phyloP scores from a whole-genome alignment of 2,329 filamentous ascomycete genomes.

The Clonostachys chloroleuca region DNA sequence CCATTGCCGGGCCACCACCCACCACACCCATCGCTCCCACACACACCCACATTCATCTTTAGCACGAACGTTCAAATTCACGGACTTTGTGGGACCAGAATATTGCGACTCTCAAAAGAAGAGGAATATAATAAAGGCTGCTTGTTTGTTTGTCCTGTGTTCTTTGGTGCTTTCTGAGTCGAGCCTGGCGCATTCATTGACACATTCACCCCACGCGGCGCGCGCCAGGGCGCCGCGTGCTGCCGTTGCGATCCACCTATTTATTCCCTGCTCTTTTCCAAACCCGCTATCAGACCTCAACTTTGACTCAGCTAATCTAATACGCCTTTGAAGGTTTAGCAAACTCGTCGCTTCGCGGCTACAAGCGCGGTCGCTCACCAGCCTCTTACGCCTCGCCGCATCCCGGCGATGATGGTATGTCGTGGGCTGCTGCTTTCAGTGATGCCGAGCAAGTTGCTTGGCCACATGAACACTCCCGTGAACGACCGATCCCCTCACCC shows the following conservation, averaged over 20 bases:
- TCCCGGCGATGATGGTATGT: constrained; percentile 72
- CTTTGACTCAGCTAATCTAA: neutral
- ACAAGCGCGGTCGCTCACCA: constrained; percentile 78
- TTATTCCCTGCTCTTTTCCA: too few relatives aligned
- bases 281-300: too few relatives aligned
- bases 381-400: constrained; percentile 49
- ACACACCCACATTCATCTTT: constrained; percentile 6
- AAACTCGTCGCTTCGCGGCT: constrained; percentile 57
- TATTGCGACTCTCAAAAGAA: too few relatives aligned
- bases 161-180: too few relatives aligned
- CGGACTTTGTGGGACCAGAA: neutral
- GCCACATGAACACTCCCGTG: too few relatives aligned
- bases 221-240: too few relatives aligned
- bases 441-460: constrained; percentile 1
- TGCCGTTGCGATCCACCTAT: too few relatives aligned
- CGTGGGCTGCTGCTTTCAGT: constrained; percentile 24
- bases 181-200: too few relatives aligned
- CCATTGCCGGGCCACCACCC: neutral
- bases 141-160: too few relatives aligned
- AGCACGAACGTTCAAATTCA: constrained; percentile 8
- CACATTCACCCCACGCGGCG: too few relatives aligned
- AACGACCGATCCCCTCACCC: too few relatives aligned
- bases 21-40: neutral
- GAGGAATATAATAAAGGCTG: too few relatives aligned
- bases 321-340: constrained; percentile 34